These are phyloP conservation scores for Echinosophora koreensis DNA, from an alignment of 306 rosid genomes.

Conservation along the genomic window DNA sequence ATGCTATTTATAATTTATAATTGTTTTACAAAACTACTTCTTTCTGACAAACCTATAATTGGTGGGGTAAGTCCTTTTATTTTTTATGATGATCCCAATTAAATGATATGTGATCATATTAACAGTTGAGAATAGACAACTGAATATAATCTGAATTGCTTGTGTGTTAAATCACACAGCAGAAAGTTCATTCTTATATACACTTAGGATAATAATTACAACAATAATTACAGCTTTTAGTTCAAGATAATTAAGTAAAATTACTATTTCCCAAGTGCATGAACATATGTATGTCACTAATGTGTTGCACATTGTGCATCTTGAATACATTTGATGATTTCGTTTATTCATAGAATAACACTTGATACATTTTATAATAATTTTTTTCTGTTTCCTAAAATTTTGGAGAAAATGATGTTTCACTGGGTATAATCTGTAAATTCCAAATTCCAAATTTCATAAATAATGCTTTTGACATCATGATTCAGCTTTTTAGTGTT, in stretches of 20 bases:
- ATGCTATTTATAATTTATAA: conserved; percentile 21
- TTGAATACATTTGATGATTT: conserved; percentile 37
- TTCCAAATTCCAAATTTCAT: conserved; percentile 33
- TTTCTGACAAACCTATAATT: conserved; percentile 20
- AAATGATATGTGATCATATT: conserved; percentile 7
- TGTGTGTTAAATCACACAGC: too few species aligned
- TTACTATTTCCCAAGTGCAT: too few species aligned
- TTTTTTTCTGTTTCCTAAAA: not conserved
- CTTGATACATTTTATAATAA: not conserved
- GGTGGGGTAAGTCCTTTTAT: conserved; percentile 24
- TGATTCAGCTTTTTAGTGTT: not conserved
- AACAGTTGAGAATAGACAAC: not conserved
- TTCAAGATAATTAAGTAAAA: too few species aligned
- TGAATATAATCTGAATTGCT: too few species aligned
- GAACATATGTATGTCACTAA: too few species aligned
- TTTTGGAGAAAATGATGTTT: not conserved
- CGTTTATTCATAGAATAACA: conserved; percentile 31
- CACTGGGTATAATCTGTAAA: not conserved
- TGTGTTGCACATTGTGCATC: conserved; percentile 22
- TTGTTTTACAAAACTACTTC: conserved; percentile 10
- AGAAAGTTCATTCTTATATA: too few species aligned
- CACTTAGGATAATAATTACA: too few species aligned
- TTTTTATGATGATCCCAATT: conserved; percentile 3
- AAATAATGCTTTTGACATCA: conserved; percentile 27
- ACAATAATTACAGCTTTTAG: too few species aligned